Percentiles rank a stretch among this genome's conserved stretches.
Evolutionary conservation across 768 basidiomycete genomes (phyloP).

Genomic region (Strobilomyces dryophilus): DNA sequence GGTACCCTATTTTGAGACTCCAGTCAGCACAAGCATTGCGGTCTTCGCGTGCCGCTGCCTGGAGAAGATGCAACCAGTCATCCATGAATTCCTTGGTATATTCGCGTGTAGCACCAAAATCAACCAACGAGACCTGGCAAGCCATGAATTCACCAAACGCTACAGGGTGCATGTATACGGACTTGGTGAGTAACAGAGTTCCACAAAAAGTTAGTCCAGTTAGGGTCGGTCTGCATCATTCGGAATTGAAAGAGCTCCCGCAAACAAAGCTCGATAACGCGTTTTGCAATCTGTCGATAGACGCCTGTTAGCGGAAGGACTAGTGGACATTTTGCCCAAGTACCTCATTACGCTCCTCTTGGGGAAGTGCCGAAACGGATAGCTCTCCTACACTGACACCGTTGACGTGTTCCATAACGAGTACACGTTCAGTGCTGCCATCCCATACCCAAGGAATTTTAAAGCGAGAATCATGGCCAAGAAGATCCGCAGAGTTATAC

Average conservation of each 20-base stretch:
- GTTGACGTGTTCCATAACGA: slow-evolving; percentile 84
- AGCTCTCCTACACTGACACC: slow-evolving; percentile 79
- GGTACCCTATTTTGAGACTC: slow-evolving; percentile 82
- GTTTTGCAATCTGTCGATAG: slow-evolving; percentile 65
- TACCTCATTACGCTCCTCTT: slow-evolving; percentile 72
- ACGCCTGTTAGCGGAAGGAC: not conserved
- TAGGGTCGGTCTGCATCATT: slow-evolving; percentile 97
- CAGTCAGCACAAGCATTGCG: slow-evolving; percentile 59
- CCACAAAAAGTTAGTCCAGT: slow-evolving; percentile 98
- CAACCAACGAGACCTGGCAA: slow-evolving; percentile 75
- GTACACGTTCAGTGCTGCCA: slow-evolving; percentile 72
- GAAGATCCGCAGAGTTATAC: slow-evolving; percentile 49
- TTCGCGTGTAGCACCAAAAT: slow-evolving; percentile 92
- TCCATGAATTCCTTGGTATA: slow-evolving; percentile 88
- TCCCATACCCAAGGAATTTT: slow-evolving; percentile 86
- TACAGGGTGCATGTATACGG: not conserved
- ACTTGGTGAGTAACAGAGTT: slow-evolving; percentile 63
- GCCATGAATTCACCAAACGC: not conserved
- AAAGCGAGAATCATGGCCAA: slow-evolving; percentile 64
- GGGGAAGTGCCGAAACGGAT: slow-evolving; percentile 48
- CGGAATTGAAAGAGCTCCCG: slow-evolving; percentile 88
- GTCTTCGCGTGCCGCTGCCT: slow-evolving; percentile 70
- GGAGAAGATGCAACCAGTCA: slow-evolving; percentile 80
- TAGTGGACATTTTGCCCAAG: slow-evolving; percentile 4
- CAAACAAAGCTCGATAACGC: slow-evolving; percentile 82